Evolutionary conservation across 108 stramenopile species (phyloP), one percentile per base, ranked within the genome.

Genomic region (Hondaea fermentalgiana): DNA sequence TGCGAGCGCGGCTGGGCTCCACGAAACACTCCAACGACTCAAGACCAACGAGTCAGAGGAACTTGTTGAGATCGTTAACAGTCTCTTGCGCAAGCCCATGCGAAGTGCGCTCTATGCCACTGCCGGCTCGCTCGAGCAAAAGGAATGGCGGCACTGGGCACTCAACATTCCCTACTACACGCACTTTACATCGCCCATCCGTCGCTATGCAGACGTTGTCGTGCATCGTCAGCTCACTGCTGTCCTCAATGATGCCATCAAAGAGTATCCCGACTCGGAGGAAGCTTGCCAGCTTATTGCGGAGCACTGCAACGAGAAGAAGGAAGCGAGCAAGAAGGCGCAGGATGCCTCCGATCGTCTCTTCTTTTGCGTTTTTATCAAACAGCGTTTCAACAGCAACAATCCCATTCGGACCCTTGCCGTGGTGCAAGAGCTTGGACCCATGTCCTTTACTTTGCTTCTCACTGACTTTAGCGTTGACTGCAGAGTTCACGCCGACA

Each of bases 91-190:
- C 88, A 91, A 92, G 5, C 98, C 98, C 5, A 97, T 98, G 97
- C 91, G 92, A 87, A 95, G 95, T 0, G 98, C 98, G 21, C 92
- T 94, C 71, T 99, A 99, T 72, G 92, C 98, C 87, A 96, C 96
- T 8, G 97, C 96, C 8, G 97, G 97, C 44, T 89, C 89, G 28
- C 10, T 95, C 16, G 21, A 43, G 60, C 44, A 57, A 5, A 14
- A 28, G 12, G 44, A 57, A 19, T 88, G 69, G 88, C 17, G 19
- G 5, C 90, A 88, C 43, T 72, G 88, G 49, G 98, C 97, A 5
- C 91, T 99, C 71, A 96, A 97, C 90, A 99, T 99, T 72, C 98
- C 98, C 0, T 97, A 97, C 92, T 99, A 99, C 91, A 99, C 98
- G 4, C 98, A 99, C 90, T 99, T 99, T 90, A 98, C 98, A 42